Percentiles rank a stretch among this genome's conserved stretches.
Evolutionary conservation across 345 rosid genomes (phyloP).

Genomic region (Conringia planisiliqua): DNA sequence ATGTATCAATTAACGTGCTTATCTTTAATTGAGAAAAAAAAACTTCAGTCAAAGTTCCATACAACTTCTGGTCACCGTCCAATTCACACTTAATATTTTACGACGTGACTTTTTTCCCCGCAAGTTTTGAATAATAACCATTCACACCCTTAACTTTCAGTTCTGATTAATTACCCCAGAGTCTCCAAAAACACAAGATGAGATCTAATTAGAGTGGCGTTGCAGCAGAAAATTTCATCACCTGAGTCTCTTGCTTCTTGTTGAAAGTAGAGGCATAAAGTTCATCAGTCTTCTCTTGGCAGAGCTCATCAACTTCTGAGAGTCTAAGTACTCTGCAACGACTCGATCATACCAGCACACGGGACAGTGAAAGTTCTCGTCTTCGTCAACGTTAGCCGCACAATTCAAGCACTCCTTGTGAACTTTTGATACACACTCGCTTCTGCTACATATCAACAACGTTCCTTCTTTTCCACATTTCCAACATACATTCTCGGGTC

Average conservation of each 20-base stretch:
- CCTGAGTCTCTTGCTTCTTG: slow-evolving; percentile 19
- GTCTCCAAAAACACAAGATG: not conserved
- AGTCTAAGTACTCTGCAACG: slow-evolving; percentile 10
- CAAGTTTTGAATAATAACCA: not conserved
- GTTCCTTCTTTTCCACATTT: slow-evolving; percentile 30
- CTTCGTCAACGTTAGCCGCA: slow-evolving; percentile 9
- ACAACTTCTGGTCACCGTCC: not conserved
- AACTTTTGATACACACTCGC: slow-evolving; percentile 25
- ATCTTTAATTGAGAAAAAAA: not conserved
- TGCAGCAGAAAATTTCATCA: not conserved
- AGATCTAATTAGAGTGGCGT: not conserved
- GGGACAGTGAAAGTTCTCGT: slow-evolving; percentile 22
- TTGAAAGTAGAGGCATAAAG: not conserved
- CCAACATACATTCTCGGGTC: slow-evolving; percentile 15
- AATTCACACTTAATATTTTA: not conserved
- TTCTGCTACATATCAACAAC: slow-evolving; percentile 25
- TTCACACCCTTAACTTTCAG: not conserved
- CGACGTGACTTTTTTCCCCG: not conserved
- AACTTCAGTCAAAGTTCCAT: not conserved
- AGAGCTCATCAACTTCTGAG: slow-evolving; percentile 2
- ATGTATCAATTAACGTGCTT: not conserved
- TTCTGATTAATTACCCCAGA: not conserved
- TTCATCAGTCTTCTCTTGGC: slow-evolving; percentile 22
- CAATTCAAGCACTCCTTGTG: slow-evolving; percentile 27
- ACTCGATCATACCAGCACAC: slow-evolving; percentile 24